phyloP scores from a whole-genome alignment of 192 early-diverging fungal genomes.

The Coemansia sp. region DNA sequence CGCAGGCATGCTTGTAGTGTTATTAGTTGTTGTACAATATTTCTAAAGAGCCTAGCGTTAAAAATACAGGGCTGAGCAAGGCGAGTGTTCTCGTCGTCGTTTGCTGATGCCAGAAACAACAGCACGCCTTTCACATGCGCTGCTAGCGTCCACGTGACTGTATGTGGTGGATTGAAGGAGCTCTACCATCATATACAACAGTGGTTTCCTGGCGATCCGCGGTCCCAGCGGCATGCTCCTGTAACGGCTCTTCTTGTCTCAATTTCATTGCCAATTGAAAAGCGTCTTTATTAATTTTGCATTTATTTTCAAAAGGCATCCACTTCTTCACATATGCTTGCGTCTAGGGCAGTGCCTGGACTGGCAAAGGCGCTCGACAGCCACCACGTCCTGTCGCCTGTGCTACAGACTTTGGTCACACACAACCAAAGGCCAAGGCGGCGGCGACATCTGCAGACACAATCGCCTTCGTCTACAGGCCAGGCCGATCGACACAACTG shows the following conservation, averaged over 20 bases:
- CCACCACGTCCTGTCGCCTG: not conserved
- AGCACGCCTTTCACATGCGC: conserved; percentile 2
- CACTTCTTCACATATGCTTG: not conserved
- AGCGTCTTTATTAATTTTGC: not conserved
- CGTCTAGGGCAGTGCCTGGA: not conserved
- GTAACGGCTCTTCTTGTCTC: not conserved
- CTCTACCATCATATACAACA: not conserved
- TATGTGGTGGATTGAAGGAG: not conserved
- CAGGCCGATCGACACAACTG: conserved; percentile 7
- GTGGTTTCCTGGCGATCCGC: not conserved
- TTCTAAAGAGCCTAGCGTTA: not conserved
- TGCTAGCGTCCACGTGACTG: not conserved
- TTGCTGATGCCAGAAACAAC: not conserved
- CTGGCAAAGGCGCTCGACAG: not conserved
- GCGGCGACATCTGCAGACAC: conserved; percentile 18
- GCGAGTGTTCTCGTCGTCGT: not conserved
- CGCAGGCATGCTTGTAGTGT: conserved; percentile 14
- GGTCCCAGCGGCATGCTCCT: not conserved
- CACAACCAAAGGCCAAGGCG: not conserved
- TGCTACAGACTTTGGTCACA: not conserved
- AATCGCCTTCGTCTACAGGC: conserved; percentile 1
- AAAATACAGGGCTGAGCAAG: conserved; percentile 1
- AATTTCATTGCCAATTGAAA: not conserved
- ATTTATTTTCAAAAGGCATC: not conserved
- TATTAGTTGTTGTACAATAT: not conserved